phyloP scores from a whole-genome alignment of 2,329 filamentous ascomycete genomes.

The Claviceps citrina region DNA sequence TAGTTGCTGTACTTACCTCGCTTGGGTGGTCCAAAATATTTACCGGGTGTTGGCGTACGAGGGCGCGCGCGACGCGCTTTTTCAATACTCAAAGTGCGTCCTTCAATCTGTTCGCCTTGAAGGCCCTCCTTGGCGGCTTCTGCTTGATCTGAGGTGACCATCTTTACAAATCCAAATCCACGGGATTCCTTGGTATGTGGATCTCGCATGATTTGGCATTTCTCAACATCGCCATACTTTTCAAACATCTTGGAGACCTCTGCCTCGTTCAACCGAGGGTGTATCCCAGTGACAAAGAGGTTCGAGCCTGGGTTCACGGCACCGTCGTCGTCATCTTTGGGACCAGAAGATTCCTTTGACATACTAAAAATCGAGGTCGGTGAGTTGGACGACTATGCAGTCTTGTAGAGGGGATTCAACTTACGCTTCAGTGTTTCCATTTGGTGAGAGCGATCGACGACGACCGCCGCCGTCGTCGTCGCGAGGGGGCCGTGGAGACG shows the following conservation, averaged over 20 bases:
- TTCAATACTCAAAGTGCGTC: conserved; percentile 92
- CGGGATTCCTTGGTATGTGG: conserved; percentile 97
- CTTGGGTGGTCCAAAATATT: conserved; percentile 98
- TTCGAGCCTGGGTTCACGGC: conserved; percentile 90
- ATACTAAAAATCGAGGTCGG: conserved; percentile 17
- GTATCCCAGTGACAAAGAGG: conserved; percentile 96
- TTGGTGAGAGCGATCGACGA: conserved; percentile 48
- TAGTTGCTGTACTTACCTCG: conserved; percentile 49
- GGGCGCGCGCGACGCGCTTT: conserved; percentile 92
- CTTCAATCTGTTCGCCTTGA: conserved; percentile 88
- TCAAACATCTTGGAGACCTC: conserved; percentile 93
- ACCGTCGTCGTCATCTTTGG: conserved; percentile 53
- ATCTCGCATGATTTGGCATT: conserved; percentile 99
- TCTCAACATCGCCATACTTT: conserved; percentile 97
- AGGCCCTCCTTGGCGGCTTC: conserved; percentile 94
- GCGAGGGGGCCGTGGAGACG: conserved; percentile 44
- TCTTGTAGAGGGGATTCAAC: background rate
- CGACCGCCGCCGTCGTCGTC: conserved; percentile 44
- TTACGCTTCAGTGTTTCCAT: conserved; percentile 27
- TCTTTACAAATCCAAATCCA: conserved; percentile 98
- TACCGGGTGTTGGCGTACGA: conserved; percentile 90
- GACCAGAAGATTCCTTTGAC: conserved; percentile 37
- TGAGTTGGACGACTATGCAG: background rate
- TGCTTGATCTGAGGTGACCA: conserved; percentile 86
- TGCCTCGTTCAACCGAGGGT: conserved; percentile 75